Evolutionary conservation across 257 asterid species (phyloP), one percentile per base, ranked within the genome.

Genomic region (Anisodus acutangulus): DNA sequence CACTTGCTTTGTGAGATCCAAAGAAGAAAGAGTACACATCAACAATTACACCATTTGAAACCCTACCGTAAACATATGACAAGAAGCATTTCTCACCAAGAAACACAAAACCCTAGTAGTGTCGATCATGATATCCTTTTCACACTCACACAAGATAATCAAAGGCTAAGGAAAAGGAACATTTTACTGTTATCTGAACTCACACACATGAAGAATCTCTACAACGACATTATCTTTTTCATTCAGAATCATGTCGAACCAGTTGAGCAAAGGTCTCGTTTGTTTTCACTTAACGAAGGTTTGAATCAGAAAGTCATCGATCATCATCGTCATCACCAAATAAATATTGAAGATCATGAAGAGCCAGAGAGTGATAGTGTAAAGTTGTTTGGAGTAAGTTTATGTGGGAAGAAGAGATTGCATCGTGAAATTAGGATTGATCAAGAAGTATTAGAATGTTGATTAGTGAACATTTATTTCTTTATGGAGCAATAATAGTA

Each of bases 171-270:
- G 17, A 85, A 97, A 17, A 96, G 89, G 89, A 96, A 96, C 93
- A 93, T 43, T 39, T 89, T 94, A 93, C 92, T 96, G 0, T 85
- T 93, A 86, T 93, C 98, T 7, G 98, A 96, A 84, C 71, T 94
- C 49, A 88, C 97, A 22, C 98, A 92, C 91, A 94, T 94, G 99
- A 91, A 93, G 88, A 97, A 90, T 57, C 90, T 93, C 1, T 97
- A 95, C 88, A 92, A 90, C 70, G 98, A 92, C 54, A 94, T 95
- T 9, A 94, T 94, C 3, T 94, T 94, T 90, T 95, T 95, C 74
- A 98, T 95, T 39, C 97, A 95, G 82, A 95, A 95, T 86, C 98
- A 95, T 78, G 95, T 93, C 9, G 91, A 90, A 26, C 94, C 96
- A 1, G 97, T 95, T 10, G 84, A 94, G 3, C 95, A 74, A 22